phyloP scores from a whole-genome alignment of 1,139 yeast genomes.

The Yarrowia galli region DNA sequence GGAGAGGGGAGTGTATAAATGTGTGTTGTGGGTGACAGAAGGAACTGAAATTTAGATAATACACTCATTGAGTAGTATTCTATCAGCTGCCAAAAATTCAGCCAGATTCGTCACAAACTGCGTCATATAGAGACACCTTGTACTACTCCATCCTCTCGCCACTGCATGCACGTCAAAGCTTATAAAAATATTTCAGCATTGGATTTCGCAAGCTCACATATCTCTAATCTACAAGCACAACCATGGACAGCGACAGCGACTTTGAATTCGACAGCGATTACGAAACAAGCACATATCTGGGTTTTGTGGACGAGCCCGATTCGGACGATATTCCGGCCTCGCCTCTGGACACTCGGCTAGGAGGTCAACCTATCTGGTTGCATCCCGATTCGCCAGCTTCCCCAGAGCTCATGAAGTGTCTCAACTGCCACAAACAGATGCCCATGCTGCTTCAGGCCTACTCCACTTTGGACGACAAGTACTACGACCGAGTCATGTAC shows the following conservation, averaged over 20 bases:
- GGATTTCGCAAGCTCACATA: background rate
- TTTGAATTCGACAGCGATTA: constrained; percentile 37
- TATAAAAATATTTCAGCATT: constrained; percentile 32
- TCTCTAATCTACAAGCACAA: background rate
- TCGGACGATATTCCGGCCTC: constrained; percentile 15
- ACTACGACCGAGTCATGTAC: constrained; percentile 82
- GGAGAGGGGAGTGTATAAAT: too few relatives aligned
- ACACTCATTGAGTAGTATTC: too few relatives aligned
- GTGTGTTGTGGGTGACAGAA: too few relatives aligned
- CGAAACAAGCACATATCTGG: constrained; percentile 36
- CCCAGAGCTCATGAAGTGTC: constrained; percentile 63
- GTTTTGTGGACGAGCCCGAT: constrained; percentile 30
- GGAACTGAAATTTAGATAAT: too few relatives aligned
- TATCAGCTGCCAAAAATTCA: background rate
- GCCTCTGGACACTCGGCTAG: constrained; percentile 27
- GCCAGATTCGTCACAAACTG: background rate
- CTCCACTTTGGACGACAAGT: constrained; percentile 59
- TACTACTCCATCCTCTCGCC: background rate
- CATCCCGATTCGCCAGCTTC: constrained; percentile 64
- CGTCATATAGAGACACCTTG: background rate
- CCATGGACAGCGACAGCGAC: constrained; percentile 31
- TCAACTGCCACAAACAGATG: constrained; percentile 66
- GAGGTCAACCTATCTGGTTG: constrained; percentile 54
- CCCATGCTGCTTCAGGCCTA: constrained; percentile 82
- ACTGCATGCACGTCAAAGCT: constrained; percentile 3